Base-by-base conservation (phyloP, 192 early-diverging fungal species). In the Dispira simplex region DNA sequence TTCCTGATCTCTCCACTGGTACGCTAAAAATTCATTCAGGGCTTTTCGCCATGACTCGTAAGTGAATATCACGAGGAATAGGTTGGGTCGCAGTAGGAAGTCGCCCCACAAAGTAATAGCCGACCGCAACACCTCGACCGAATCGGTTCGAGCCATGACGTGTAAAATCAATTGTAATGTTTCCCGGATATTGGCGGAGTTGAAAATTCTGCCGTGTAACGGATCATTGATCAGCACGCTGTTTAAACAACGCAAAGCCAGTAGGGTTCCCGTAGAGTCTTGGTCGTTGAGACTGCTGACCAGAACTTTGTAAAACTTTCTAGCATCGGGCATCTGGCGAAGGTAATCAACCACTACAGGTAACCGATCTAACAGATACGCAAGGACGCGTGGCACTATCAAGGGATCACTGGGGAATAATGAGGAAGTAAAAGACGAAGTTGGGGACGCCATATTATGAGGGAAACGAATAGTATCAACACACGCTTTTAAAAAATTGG, bases 141-240 rank as follows among this genome's bases (percentile, higher is more conserved):
- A 25, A 28, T 14, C 54, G 8, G 54, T 56, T 21, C 18, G 18
- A 9, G 20, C 9, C 21, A 56, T 26, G 3, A 56, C 28, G 25
- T 56, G 54, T 14, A 56, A 56, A 28, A 25, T 25, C 20, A 56
- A 21, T 13, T 28, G 54, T 28, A 18, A 25, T 3, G 54, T 56
- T 56, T 56, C 54, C 9, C 54, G 54, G 25, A 13, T 25, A 26
- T 56, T 56, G 54, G 54, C 25, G 13, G 54, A 13, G 54, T 56
- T 56, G 23, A 56, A 56, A 28, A 56, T 25, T 9, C 28, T 56
- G 13, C 18, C 54, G 23, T 26, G 13, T 12, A 56, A 28, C 12
- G 54, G 54, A 21, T 56, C 54, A 26, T 56, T 13, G 54, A 12
- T 14, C 25, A 56, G 54, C 11, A 56, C 25, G 2, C 21, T 23